Percentiles rank a stretch among this genome's conserved stretches.
Conservation (phyloP, 305 asterid species). For the Fraxinus ornus region DNA sequence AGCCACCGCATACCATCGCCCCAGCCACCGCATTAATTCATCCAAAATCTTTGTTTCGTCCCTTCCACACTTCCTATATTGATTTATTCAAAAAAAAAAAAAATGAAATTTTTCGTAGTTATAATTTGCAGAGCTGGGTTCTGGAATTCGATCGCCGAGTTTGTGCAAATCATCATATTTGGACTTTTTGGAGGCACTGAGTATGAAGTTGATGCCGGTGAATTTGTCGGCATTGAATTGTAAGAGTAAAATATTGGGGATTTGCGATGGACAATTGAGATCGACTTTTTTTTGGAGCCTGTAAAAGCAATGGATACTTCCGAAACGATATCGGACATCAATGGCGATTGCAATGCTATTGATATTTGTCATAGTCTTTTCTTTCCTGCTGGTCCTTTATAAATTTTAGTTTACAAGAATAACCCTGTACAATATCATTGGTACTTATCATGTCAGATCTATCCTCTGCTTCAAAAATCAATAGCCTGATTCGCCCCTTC, state of each 20-base stretch:
- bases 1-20: too few species aligned
- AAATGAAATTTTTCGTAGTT: neutral
- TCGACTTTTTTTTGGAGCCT: constrained; percentile 45
- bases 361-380: neutral
- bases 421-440: too few species aligned
- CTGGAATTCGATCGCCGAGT: constrained; percentile 29
- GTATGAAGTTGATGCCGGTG: constrained; percentile 30
- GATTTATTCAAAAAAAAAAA: neutral
- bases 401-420: too few species aligned
- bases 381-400: too few species aligned
- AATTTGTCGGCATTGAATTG: constrained; percentile 32
- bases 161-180: constrained; percentile 30
- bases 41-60: neutral
- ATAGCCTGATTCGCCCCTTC: too few species aligned
- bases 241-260: constrained; percentile 28
- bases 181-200: constrained; percentile 25
- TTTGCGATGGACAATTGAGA: constrained; percentile 34
- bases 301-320: constrained; percentile 64
- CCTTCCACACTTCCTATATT: neutral
- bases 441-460: too few species aligned
- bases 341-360: constrained; percentile 30
- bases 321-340: constrained; percentile 40
- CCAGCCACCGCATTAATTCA: neutral
- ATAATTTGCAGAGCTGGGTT: neutral
- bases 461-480: too few species aligned